Base-by-base conservation (phyloP, 2,329 filamentous ascomycete genomes). In the Aurifilum marmelostoma region DNA sequence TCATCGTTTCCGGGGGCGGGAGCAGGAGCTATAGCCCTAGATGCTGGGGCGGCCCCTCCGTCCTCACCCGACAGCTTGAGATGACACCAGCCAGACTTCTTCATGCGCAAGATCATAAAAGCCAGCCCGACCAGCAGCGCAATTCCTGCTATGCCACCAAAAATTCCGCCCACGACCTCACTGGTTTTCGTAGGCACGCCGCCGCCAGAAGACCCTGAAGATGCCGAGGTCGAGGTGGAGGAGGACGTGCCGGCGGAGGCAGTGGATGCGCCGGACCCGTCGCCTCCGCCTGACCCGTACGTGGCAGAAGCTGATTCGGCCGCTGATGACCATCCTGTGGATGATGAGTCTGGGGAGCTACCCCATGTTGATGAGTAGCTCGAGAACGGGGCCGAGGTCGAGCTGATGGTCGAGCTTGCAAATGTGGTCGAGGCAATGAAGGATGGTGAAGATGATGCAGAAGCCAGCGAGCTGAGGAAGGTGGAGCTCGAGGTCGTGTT, bases 91-190 rank as follows among this genome's bases (percentile, higher is more conserved):
- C 69, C 69, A 67, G 81, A 82, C 75, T 84, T 89, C 80, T 83
- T 88, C 80, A 85, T 87, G 72, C 82, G 82, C 58, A 90, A 74
- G n/a, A 85, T 73, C 69, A 85, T 79, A 68, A 90, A 77, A 7
- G 87, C 76, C 27, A 89, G 75, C 5, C 89, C 75, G 4, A 87
- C 77, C 63, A 91, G 75, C 60, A 90, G 79, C 16, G 87, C 87
- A 1, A 87, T 77, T 24, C 88, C 88, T 21, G 88, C 88, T 41
- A 91, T 76, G 54, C 85, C 82, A 29, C 87, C 87, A 24, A 89
- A 80, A 1, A 89, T 85, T 41, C 87, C 83, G 0, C 87, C 87
- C 9, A 87, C 85, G 37, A 89, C 75, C 11, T 79, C 77, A 29
- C 74, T 76, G 1, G 77, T 75, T 7, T 78, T 75, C 5, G 76